These are phyloP conservation scores for Pseudogymnoascus sp. DNA, from an alignment of 2,329 filamentous ascomycete genomes.

Conservation along the genomic window DNA sequence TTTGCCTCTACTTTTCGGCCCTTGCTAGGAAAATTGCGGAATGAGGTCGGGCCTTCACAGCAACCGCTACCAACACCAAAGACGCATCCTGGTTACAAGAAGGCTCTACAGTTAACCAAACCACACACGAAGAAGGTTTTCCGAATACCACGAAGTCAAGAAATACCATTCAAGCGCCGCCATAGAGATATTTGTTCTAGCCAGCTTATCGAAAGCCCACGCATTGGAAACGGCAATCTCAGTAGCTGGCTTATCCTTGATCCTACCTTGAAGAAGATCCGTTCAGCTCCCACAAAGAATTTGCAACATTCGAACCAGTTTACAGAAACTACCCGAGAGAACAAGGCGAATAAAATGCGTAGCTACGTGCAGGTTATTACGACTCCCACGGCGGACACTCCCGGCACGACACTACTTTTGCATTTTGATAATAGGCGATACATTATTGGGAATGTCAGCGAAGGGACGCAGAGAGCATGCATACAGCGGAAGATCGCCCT, in stretches of 20 bases:
- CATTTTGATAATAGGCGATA: constrained; percentile 79
- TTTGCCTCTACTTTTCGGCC: background rate
- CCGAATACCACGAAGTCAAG: background rate
- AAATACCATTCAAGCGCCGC: background rate
- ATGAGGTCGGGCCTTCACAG: background rate
- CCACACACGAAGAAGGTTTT: background rate
- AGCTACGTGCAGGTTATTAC: constrained; percentile 67
- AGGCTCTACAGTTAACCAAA: background rate
- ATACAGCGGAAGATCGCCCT: constrained; percentile 52
- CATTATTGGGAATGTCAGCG: constrained; percentile 71
- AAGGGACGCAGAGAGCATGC: constrained; percentile 76
- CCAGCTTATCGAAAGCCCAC: background rate
- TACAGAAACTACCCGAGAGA: background rate
- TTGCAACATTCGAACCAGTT: background rate
- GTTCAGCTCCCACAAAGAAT: background rate
- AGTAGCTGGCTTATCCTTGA: background rate
- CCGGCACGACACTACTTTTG: constrained; percentile 68
- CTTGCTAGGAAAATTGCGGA: background rate
- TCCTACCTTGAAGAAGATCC: background rate
- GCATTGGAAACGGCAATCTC: background rate
- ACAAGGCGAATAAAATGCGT: constrained; percentile 47
- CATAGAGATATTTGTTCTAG: background rate
- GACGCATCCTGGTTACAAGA: background rate
- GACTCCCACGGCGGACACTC: constrained; percentile 80
- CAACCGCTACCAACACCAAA: background rate